Conservation (phyloP, 2,329 filamentous ascomycete genomes). For the Phaeosphaeriaceae sp. region DNA sequence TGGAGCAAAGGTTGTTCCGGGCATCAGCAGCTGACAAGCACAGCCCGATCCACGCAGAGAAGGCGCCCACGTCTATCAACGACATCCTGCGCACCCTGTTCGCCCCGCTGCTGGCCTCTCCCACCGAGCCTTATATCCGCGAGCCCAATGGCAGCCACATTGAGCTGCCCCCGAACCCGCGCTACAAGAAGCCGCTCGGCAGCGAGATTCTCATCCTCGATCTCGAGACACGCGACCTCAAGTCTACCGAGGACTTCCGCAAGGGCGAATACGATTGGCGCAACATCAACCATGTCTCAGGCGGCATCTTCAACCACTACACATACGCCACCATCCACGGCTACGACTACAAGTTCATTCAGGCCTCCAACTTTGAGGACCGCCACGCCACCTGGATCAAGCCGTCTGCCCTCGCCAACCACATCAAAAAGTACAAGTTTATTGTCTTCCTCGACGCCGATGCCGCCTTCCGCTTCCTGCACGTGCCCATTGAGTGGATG, state of each 20-base stretch:
- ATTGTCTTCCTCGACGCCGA: conserved; percentile 61
- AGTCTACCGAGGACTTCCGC: conserved; percentile 40
- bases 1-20: neutral
- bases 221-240: conserved; percentile 44
- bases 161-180: conserved; percentile 36
- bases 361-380: conserved; percentile 50
- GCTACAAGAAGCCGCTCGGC: conserved; percentile 43
- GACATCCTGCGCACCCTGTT: conserved; percentile 44
- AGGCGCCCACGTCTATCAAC: conserved; percentile 37
- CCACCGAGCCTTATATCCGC: conserved; percentile 38
- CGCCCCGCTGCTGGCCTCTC: conserved; percentile 36
- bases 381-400: conserved; percentile 60
- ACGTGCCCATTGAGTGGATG: conserved; percentile 60
- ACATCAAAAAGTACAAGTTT: conserved; percentile 51
- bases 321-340: conserved; percentile 55
- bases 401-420: conserved; percentile 46
- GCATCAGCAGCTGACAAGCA: conserved; percentile 21
- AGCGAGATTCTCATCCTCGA: conserved; percentile 47
- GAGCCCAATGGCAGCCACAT: conserved; percentile 42
- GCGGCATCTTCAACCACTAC: conserved; percentile 50
- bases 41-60: conserved; percentile 31
- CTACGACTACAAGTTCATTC: conserved; percentile 59
- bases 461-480: conserved; percentile 55
- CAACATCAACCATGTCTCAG: conserved; percentile 46
- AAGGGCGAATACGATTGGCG: conserved; percentile 46